These are phyloP conservation scores for Pulveroboletus ravenelii DNA, from an alignment of 768 basidiomycete species.

Conservation along the genomic window DNA sequence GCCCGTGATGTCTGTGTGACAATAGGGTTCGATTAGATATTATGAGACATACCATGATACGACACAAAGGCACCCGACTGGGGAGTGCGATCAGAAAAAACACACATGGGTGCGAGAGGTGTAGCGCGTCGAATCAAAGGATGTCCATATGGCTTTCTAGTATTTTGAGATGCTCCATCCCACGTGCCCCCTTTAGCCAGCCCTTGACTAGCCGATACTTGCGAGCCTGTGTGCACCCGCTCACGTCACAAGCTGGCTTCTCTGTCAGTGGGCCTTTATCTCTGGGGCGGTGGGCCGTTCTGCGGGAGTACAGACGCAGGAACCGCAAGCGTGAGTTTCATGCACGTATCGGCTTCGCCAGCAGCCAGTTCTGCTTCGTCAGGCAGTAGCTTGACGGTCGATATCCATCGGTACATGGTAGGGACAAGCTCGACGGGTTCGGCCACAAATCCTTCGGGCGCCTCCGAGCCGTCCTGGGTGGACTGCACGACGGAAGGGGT, in stretches of 20 bases:
- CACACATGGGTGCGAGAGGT: background rate
- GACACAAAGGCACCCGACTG: too few species aligned
- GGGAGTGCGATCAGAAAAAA: background rate
- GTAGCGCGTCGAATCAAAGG: background rate
- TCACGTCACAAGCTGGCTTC: conserved; percentile 45
- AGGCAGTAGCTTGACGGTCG: conserved; percentile 39
- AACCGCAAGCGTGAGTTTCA: conserved; percentile 53
- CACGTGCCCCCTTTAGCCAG: too few species aligned
- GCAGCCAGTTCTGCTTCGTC: conserved; percentile 4
- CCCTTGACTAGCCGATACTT: conserved; percentile 69
- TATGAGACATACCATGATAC: too few species aligned
- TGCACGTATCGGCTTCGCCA: conserved; percentile 13
- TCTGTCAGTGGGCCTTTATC: conserved; percentile 3
- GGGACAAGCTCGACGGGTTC: conserved; percentile 40
- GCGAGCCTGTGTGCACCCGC: conserved; percentile 49
- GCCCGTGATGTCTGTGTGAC: too few species aligned
- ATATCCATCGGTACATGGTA: conserved; percentile 71
- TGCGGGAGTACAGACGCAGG: conserved; percentile 34
- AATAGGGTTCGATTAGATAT: too few species aligned
- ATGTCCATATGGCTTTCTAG: conserved; percentile 35
- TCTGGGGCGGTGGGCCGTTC: conserved; percentile 6
- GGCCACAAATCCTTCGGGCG: conserved; percentile 37
- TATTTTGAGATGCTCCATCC: too few species aligned
- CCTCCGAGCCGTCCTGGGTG: conserved; percentile 28
- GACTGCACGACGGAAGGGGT: conserved; percentile 27